Conservation (phyloP, 2,329 filamentous ascomycete genomes). For the Monosporascus sp. region DNA sequence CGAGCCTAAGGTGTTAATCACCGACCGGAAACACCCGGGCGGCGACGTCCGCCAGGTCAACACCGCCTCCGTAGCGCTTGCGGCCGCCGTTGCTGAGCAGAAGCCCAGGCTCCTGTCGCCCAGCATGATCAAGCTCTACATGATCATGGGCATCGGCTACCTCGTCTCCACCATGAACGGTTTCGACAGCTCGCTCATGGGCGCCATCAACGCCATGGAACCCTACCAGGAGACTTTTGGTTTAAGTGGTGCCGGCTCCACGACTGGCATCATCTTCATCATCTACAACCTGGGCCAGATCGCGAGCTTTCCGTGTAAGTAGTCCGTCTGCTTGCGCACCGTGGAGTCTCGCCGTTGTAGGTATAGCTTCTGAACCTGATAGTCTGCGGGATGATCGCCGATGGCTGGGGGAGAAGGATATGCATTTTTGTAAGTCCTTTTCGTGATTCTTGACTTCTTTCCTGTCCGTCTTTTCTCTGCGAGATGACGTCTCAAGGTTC, state of each 20-base stretch:
- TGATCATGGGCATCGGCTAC: slow-evolving; percentile 34
- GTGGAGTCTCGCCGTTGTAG: neutral
- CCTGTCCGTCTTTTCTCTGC: too few relatives aligned
- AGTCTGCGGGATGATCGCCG: slow-evolving; percentile 44
- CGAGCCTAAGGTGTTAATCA: slow-evolving; percentile 12
- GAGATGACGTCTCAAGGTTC: too few relatives aligned
- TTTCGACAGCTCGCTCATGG: slow-evolving; percentile 51
- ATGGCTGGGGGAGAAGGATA: slow-evolving; percentile 46
- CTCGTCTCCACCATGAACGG: slow-evolving; percentile 49
- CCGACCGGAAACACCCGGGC: slow-evolving; percentile 18
- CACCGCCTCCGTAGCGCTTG: slow-evolving; percentile 31
- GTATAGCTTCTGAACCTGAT: neutral
- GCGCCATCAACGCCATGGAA: slow-evolving; percentile 47
- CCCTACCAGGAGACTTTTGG: slow-evolving; percentile 45
- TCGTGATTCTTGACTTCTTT: too few relatives aligned
- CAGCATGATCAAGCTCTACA: slow-evolving; percentile 31
- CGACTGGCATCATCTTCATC: slow-evolving; percentile 41
- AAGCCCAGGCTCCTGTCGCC: slow-evolving; percentile 28
- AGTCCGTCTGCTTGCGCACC: too few relatives aligned
- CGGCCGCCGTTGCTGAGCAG: slow-evolving; percentile 28
- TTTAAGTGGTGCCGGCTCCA: slow-evolving; percentile 40
- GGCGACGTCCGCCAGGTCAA: slow-evolving; percentile 28
- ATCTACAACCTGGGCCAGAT: slow-evolving; percentile 47
- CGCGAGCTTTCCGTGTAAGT: slow-evolving; percentile 39
- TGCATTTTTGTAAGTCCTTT: slow-evolving; percentile 41